Evolutionary conservation across 306 rosid genomes (phyloP), one percentile per base, ranked within the genome.

Genomic region (Senna siamea): DNA sequence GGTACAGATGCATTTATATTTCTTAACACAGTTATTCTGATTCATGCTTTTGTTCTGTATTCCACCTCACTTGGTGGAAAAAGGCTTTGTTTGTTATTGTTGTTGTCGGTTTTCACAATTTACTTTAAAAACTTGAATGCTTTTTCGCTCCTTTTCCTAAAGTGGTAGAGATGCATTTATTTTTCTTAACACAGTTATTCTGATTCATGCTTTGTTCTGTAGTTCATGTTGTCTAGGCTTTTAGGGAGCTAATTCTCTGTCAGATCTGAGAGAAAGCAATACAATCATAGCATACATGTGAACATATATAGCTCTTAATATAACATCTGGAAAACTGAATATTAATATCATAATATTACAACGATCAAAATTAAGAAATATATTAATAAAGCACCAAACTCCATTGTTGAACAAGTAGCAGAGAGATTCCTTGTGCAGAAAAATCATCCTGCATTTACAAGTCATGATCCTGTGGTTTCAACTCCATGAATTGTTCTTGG

Each of bases 61-160:
- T 63, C 32, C 12, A 51, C n/a, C n/a, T n/a, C n/a, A n/a, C n/a
- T n/a, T n/a, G n/a, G n/a, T n/a, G n/a, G n/a, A n/a, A n/a, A n/a
- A n/a, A n/a, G n/a, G n/a, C n/a, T n/a, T n/a, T n/a, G n/a, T n/a
- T n/a, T n/a, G n/a, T n/a, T n/a, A n/a, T n/a, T n/a, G n/a, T n/a
- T n/a, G n/a, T n/a, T n/a, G n/a, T n/a, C n/a, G n/a, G n/a, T n/a
- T n/a, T n/a, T n/a, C n/a, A n/a, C n/a, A n/a, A n/a, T n/a, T n/a
- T n/a, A n/a, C n/a, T 46, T 30, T 64, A 11, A 9, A 34, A 41
- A 13, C 4, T 30, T 30, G 13, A 65, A 35, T 50, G 11, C 2
- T 47, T 68, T 76, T 66, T 43, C 44, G n/a, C 62, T 34, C 22
- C 32, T 10, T 37, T 22, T n/a, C 52, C 5, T 44, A 69, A 69